Conservation (phyloP, 2,329 filamentous ascomycete genomes). For the Cadophora malorum region DNA sequence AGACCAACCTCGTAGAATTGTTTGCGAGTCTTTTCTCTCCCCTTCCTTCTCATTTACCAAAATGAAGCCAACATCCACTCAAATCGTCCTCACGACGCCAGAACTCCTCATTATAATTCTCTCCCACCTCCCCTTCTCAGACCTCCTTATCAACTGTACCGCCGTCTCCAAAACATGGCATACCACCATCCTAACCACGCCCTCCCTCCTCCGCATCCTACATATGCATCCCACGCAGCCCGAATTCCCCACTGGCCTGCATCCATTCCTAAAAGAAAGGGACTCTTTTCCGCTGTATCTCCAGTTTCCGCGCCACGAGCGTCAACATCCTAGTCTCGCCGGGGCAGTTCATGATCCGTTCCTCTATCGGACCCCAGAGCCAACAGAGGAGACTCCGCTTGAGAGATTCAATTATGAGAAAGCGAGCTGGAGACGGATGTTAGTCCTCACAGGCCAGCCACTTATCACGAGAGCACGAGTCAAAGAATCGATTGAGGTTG, state of each 20-base stretch:
- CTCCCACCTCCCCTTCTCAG: constrained; percentile 10
- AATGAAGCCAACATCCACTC: not conserved
- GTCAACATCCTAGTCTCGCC: constrained; percentile 1
- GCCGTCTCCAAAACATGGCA: constrained; percentile 12
- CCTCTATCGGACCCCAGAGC: not conserved
- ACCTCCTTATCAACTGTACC: constrained; percentile 4
- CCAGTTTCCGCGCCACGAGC: constrained; percentile 10
- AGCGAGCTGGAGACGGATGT: not conserved
- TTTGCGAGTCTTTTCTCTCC: not conserved
- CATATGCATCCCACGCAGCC: not conserved
- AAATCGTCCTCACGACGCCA: constrained; percentile 1
- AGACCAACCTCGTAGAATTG: not conserved
- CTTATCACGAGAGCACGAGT: not conserved
- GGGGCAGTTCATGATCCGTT: not conserved
- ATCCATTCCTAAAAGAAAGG: not conserved
- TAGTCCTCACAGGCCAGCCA: constrained; percentile 2
- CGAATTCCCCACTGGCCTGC: not conserved
- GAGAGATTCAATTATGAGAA: constrained; percentile 8
- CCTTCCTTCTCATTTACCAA: not conserved
- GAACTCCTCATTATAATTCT: constrained; percentile 19
- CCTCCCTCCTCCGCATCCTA: constrained; percentile 9
- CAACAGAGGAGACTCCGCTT: constrained; percentile 1
- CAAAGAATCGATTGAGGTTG: constrained; percentile 7
- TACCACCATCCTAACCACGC: constrained; percentile 11
- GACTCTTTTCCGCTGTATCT: not conserved